A percentile compares a stretch with the other conserved stretches of the same genome.
Evolutionary conservation across 306 rosid genomes (phyloP).

Genomic region (Trifolium subterraneum): DNA sequence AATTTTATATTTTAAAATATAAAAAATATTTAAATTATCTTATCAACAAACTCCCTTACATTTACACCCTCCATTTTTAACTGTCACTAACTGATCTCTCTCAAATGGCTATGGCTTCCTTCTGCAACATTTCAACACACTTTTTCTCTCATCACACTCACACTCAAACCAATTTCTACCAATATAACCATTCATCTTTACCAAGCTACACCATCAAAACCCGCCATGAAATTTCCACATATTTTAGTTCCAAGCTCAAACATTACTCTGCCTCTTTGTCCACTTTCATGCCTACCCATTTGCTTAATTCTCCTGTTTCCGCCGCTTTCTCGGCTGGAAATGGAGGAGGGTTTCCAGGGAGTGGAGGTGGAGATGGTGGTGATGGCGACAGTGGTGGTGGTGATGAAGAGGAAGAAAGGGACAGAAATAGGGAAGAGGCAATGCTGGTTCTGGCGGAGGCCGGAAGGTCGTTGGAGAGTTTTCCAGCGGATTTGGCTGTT

Average conservation of each 20-base stretch:
- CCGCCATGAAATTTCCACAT: slow-evolving; percentile 14
- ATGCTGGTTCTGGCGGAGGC: slow-evolving; percentile 63
- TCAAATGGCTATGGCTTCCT: slow-evolving; percentile 60
- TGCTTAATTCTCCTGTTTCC: slow-evolving; percentile 12
- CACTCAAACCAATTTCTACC: slow-evolving; percentile 19
- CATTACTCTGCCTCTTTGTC: slow-evolving; percentile 17
- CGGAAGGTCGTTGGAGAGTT: slow-evolving; percentile 67
- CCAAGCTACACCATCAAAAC: slow-evolving; percentile 35
- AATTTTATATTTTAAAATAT: no score
- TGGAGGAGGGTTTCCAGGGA: slow-evolving; percentile 21
- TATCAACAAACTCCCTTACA: slow-evolving; percentile 6
- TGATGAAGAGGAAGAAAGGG: slow-evolving; percentile 59
- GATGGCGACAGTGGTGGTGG: slow-evolving; percentile 2
- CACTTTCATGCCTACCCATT: slow-evolving; percentile 37
- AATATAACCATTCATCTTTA: slow-evolving; percentile 31
- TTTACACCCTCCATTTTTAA: slow-evolving; percentile 35
- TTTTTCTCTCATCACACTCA: slow-evolving; percentile 43
- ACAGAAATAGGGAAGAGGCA: slow-evolving; percentile 69
- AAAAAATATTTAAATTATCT: background rate
- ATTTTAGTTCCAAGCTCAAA: slow-evolving; percentile 38
- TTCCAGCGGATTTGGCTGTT: slow-evolving; percentile 76
- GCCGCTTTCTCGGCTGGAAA: slow-evolving; percentile 29
- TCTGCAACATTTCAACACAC: slow-evolving; percentile 50
- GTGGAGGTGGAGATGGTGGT: slow-evolving; percentile 30
- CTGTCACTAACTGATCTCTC: slow-evolving; percentile 9